Percentiles rank a stretch among this genome's conserved stretches.
Conservation (phyloP, 305 asterid species). For the Fraxinus paxiana region DNA sequence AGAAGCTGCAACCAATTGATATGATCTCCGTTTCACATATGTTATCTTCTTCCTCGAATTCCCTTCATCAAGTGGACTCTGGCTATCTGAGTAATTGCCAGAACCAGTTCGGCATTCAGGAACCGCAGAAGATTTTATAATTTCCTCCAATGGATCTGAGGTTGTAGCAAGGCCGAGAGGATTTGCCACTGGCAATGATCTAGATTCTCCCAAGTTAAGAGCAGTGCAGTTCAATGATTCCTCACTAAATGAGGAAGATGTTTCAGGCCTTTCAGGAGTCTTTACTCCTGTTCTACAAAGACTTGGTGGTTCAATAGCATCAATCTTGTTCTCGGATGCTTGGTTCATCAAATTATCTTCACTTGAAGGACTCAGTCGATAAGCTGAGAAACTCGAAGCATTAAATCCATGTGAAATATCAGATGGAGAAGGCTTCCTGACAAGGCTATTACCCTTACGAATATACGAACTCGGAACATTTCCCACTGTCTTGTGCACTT, state of each 20-base stretch:
- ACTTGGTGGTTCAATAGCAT: slow-evolving; percentile 31
- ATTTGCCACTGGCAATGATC: slow-evolving; percentile 24
- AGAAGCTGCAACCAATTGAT: slow-evolving; percentile 81
- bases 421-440: slow-evolving; percentile 55
- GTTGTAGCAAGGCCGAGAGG: slow-evolving; percentile 32
- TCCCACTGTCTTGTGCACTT: slow-evolving; percentile 31
- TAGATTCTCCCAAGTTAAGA: slow-evolving; percentile 28
- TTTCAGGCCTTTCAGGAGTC: slow-evolving; percentile 40
- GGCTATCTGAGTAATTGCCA: slow-evolving; percentile 42
- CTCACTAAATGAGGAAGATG: slow-evolving; percentile 24
- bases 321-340: slow-evolving; percentile 32
- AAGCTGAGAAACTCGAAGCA: slow-evolving; percentile 38
- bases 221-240: slow-evolving; percentile 32
- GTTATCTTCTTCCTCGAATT: slow-evolving; percentile 42
- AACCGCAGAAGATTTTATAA: slow-evolving; percentile 29
- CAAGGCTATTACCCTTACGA: slow-evolving; percentile 84
- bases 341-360: slow-evolving; percentile 31
- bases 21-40: slow-evolving; percentile 66
- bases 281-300: slow-evolving; percentile 24
- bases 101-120: slow-evolving; percentile 42
- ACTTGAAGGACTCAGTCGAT: slow-evolving; percentile 31
- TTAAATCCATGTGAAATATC: slow-evolving; percentile 35
- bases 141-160: slow-evolving; percentile 34
- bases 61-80: slow-evolving; percentile 38
- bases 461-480: slow-evolving; percentile 48